Evolutionary conservation across 1,284 basidiomycete species (phyloP).

Genomic region (Phaffia rhodozyma): DNA sequence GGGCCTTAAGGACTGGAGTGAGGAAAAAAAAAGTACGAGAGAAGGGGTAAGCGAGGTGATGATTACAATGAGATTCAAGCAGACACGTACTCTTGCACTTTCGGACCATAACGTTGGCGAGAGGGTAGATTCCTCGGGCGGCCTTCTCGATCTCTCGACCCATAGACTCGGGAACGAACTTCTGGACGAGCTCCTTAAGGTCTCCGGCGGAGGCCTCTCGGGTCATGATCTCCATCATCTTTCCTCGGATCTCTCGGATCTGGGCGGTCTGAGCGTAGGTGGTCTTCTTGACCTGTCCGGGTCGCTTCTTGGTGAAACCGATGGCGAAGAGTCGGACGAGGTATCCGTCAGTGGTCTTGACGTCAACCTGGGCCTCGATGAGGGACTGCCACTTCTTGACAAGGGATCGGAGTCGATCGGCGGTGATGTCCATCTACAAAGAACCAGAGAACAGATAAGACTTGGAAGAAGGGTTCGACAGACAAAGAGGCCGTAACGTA

Average conservation of each 20-base stretch:
- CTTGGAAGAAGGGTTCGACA: background rate
- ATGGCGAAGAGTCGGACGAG: constrained; percentile 97
- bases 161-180: constrained; percentile 98
- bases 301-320: constrained; percentile 95
- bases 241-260: constrained; percentile 94
- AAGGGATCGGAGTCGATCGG: constrained; percentile 98
- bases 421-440: constrained; percentile 86
- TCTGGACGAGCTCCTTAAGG: constrained; percentile 94
- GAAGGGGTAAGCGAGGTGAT: background rate
- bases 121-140: constrained; percentile 86
- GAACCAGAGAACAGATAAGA: background rate
- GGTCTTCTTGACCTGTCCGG: constrained; percentile 95
- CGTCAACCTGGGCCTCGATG: constrained; percentile 94
- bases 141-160: constrained; percentile 99
- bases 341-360: constrained; percentile 99
- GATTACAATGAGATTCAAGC: background rate
- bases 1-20: constrained; percentile 73
- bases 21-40: constrained; percentile 23
- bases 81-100: constrained; percentile 16
- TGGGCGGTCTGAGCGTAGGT: constrained; percentile 95
- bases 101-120: constrained; percentile 97
- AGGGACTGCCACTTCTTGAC: constrained; percentile 99
- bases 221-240: constrained; percentile 99
- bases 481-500: background rate
- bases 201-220: constrained; percentile 92